A percentile compares a stretch with the other conserved stretches of the same genome.
Conservation (phyloP, 495 filamentous ascomycete genomes). For the Neurospora discreta region DNA sequence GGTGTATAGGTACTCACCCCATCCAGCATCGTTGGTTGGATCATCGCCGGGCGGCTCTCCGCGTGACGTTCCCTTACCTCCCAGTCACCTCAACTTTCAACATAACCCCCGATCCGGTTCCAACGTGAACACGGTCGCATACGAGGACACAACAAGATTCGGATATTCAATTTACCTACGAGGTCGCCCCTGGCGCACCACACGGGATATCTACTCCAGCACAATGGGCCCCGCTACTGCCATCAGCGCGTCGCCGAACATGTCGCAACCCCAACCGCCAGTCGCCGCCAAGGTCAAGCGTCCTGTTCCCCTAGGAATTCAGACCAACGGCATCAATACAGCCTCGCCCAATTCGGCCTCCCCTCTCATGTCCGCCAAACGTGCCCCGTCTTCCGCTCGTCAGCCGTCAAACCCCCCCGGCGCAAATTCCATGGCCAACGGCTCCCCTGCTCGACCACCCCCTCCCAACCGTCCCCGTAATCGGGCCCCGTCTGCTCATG, state of each 20-base stretch:
- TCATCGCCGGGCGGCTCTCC: background rate
- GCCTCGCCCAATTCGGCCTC: conserved; percentile 55
- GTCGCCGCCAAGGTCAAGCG: conserved; percentile 61
- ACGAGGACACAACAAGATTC: background rate
- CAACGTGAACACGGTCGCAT: background rate
- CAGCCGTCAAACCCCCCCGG: conserved; percentile 29
- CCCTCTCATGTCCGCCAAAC: conserved; percentile 53
- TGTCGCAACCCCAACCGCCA: conserved; percentile 32
- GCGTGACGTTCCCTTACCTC: background rate
- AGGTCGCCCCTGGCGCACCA: background rate
- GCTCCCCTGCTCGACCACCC: conserved; percentile 17
- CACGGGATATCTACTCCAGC: background rate
- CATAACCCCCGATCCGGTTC: background rate
- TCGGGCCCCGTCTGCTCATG: conserved; percentile 40
- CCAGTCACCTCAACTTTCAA: background rate
- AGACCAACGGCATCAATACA: conserved; percentile 52
- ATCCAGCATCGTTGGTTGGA: background rate
- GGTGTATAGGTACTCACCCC: background rate
- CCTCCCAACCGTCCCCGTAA: conserved; percentile 36
- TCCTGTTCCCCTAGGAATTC: conserved; percentile 55
- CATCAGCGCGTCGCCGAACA: conserved; percentile 10
- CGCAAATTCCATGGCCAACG: conserved; percentile 34
- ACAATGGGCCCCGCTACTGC: background rate
- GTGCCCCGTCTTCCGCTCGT: conserved; percentile 34
- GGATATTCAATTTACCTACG: background rate